Percentiles rank a stretch among this genome's conserved stretches.
Evolutionary conservation across 2,329 filamentous ascomycete species (phyloP).

Genomic region (Beauveria sp.): DNA sequence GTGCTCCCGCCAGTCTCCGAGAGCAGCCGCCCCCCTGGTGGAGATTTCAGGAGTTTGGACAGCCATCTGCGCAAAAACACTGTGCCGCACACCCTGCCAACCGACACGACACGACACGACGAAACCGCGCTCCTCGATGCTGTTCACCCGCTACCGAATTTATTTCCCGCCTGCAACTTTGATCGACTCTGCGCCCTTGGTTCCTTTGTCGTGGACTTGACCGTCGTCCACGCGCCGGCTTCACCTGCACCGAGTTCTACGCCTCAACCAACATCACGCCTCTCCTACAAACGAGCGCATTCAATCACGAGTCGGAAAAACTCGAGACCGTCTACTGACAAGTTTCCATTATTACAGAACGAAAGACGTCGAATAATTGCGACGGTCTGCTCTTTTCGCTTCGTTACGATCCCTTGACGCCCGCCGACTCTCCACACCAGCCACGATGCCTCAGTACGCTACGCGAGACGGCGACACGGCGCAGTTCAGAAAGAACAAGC

Average conservation of each 20-base stretch:
- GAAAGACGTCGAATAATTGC: not conserved
- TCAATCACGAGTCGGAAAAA: not conserved
- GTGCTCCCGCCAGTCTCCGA: not conserved
- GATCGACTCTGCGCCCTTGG: not conserved
- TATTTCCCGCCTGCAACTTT: not conserved
- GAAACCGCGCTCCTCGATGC: not conserved
- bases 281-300: conserved; percentile 1
- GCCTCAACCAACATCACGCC: not conserved
- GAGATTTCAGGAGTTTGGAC: conserved; percentile 11
- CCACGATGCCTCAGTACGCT: conserved; percentile 57
- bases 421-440: conserved; percentile 11
- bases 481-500: conserved; percentile 85
- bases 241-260: not conserved
- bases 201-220: not conserved
- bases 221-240: not conserved
- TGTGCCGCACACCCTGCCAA: not conserved
- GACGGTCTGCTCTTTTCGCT: conserved; percentile 13
- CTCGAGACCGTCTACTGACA: not conserved
- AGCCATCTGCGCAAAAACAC: conserved; percentile 3
- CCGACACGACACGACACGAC: not conserved
- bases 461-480: conserved; percentile 61
- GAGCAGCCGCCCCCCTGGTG: conserved; percentile 3
- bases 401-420: not conserved
- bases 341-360: not conserved
- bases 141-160: not conserved